Evolutionary conservation across 2,329 filamentous ascomycete species (phyloP).

Genomic region (Epichloe aotearoae): DNA sequence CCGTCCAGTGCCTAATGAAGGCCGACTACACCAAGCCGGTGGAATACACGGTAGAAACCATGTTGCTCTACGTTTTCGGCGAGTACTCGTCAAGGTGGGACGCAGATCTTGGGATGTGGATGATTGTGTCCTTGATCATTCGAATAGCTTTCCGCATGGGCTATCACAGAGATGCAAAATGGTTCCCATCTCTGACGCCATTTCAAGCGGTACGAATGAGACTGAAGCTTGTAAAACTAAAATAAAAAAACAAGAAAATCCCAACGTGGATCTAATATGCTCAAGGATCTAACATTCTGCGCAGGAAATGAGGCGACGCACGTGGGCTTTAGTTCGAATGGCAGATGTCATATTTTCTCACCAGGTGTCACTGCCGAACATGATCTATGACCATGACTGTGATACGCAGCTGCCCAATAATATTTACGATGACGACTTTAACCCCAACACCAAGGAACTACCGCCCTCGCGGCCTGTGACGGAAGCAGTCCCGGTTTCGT

Average conservation of each 20-base stretch:
- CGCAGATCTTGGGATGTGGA: conserved; percentile 54
- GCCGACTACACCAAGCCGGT: conserved; percentile 66
- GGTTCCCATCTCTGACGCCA: conserved; percentile 56
- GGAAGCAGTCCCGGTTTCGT: conserved; percentile 64
- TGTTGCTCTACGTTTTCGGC: conserved; percentile 62
- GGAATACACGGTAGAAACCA: conserved; percentile 64
- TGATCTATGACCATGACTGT: conserved; percentile 62
- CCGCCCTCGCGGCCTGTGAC: conserved; percentile 53
- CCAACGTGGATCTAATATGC: too few relatives aligned
- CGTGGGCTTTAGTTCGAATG: conserved; percentile 60
- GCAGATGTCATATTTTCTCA: conserved; percentile 67
- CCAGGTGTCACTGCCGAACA: conserved; percentile 51
- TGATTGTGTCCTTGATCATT: conserved; percentile 42
- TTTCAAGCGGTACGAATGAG: conserved; percentile 49
- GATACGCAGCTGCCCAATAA: conserved; percentile 66
- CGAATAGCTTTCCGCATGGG: conserved; percentile 55
- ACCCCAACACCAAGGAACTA: conserved; percentile 51
- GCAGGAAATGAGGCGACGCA: conserved; percentile 56
- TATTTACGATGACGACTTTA: conserved; percentile 69
- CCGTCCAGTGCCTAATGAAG: conserved; percentile 63
- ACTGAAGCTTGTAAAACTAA: too few relatives aligned
- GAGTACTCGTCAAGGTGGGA: conserved; percentile 64
- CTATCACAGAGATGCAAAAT: conserved; percentile 65
- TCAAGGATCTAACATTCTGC: not conserved
- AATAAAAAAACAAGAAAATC: too few relatives aligned